Conservation (phyloP, 257 asterid genomes). For the Osmanthus fragrans region DNA sequence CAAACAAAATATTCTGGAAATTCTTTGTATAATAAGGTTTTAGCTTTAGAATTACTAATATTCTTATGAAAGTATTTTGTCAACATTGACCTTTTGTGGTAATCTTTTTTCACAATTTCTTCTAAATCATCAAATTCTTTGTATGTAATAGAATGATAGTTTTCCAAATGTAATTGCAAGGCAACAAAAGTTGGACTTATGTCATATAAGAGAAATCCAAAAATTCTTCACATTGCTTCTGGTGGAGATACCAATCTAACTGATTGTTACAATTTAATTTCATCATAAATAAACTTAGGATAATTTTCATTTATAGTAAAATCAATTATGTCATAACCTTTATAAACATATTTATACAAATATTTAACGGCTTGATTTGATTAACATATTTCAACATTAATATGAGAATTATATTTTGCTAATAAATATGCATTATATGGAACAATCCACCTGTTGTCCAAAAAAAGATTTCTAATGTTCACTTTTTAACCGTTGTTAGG, state of each 20-base stretch:
- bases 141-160: no score
- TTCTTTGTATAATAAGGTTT: no score
- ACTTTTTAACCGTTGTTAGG: not conserved
- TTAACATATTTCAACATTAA: conserved; percentile 15
- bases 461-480: not conserved
- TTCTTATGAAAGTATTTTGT: not conserved
- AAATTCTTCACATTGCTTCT: not conserved
- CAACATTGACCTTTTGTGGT: not conserved
- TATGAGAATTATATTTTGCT: conserved; percentile 1
- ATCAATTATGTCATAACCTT: no score
- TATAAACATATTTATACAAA: no score
- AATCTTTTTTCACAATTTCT: no score
- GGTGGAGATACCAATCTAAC: not conserved
- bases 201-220: not conserved
- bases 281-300: not conserved
- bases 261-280: not conserved
- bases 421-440: not conserved
- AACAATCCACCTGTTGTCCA: conserved; percentile 16
- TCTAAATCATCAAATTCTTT: no score
- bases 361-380: no score
- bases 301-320: conserved; percentile 11
- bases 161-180: not conserved
- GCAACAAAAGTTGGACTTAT: not conserved
- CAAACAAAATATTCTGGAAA: no score
- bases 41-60: no score